Base-by-base conservation (phyloP, 1,284 basidiomycete genomes). In the Moesziomyces globuligerus region DNA sequence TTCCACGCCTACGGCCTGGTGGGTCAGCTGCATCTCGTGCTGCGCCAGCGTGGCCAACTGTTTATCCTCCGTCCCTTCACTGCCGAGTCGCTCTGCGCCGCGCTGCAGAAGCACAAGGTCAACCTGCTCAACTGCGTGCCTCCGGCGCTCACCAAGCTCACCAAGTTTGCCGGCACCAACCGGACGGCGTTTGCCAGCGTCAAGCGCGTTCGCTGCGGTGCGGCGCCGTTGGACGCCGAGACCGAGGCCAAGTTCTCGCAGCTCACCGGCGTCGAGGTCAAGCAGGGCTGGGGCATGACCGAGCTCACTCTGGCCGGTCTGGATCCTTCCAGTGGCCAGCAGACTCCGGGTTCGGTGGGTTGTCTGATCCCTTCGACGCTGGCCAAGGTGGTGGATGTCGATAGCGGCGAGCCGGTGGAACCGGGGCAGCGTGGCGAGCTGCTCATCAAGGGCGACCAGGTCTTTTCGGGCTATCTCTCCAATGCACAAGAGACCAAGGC, bases 401-500 rank as follows among this genome's bases (percentile, higher is more conserved):
- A 60, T 1, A 64, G 24, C 3, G 71, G 71, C 10, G 37, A 56
- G 23, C 42, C 49, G 2, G 59, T 67, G 0, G 42, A 34, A 24
- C 61, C 52, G 1, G 74, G 72, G 4, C 32, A 67, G 36, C 42
- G 72, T 1, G 74, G 74, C 29, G 72, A 75, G 36, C 45, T 75
- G 25, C 59, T 49, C 15, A 55, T 75, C 40, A 51, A 56, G n/a
- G 74, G 65, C 32, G 24, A 41, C 7, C 74, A 75, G 42, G 56
- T 75, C 23, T 64, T 55, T 26, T 38, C 54, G 17, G 71, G 74
- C 20, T 75, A 75, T 36, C 48, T 67, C 8, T 39, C 44, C 42
- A 75, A 75, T 24, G 57, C 57, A 1, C 49, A 61, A 23, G 77
- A 75, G 6, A 83, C 85, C 5, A 84, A 81, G 41, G 93, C 93